These are phyloP conservation scores for Aspergillus eucalypticola DNA, from an alignment of 2,329 filamentous ascomycete genomes.

Conservation along the genomic window DNA sequence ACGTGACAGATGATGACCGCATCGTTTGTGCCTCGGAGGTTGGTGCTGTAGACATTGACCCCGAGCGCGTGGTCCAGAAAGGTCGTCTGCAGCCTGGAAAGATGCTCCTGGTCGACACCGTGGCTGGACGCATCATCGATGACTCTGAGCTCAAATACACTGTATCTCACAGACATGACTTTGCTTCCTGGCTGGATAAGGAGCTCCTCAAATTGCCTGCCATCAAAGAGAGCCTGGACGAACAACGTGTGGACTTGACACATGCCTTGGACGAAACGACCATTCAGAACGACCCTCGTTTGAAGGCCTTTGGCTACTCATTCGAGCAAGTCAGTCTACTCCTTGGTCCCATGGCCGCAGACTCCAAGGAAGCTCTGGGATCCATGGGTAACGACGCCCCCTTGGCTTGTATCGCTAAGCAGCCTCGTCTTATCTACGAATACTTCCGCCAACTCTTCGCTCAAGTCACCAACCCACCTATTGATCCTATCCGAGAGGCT, in stretches of 20 bases:
- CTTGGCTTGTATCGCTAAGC: slow-evolving; percentile 84
- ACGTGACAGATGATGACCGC: slow-evolving; percentile 92
- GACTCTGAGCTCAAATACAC: slow-evolving; percentile 88
- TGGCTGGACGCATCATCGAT: slow-evolving; percentile 88
- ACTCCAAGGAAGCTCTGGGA: slow-evolving; percentile 94
- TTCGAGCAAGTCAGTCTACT: slow-evolving; percentile 92
- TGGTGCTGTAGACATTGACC: slow-evolving; percentile 87
- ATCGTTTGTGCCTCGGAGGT: slow-evolving; percentile 98
- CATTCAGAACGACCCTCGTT: slow-evolving; percentile 79
- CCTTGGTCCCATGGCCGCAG: slow-evolving; percentile 91
- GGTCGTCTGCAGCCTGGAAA: slow-evolving; percentile 90
- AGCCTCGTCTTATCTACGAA: slow-evolving; percentile 85
- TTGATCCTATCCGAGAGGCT: slow-evolving; percentile 94
- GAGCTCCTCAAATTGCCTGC: slow-evolving; percentile 80
- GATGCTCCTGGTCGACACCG: slow-evolving; percentile 93
- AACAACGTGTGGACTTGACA: slow-evolving; percentile 61
- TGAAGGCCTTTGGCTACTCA: slow-evolving; percentile 89
- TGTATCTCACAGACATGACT: slow-evolving; percentile 83
- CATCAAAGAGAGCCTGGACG: slow-evolving; percentile 63
- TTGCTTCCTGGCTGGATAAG: slow-evolving; percentile 82
- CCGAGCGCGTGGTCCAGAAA: slow-evolving; percentile 87
- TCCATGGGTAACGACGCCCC: slow-evolving; percentile 98
- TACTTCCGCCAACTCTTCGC: slow-evolving; percentile 98
- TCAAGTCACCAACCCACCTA: slow-evolving; percentile 96
- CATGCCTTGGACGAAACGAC: slow-evolving; percentile 67